Conservation (phyloP, 2,329 filamentous ascomycete species). For the Sporothrix euskadiensis region DNA sequence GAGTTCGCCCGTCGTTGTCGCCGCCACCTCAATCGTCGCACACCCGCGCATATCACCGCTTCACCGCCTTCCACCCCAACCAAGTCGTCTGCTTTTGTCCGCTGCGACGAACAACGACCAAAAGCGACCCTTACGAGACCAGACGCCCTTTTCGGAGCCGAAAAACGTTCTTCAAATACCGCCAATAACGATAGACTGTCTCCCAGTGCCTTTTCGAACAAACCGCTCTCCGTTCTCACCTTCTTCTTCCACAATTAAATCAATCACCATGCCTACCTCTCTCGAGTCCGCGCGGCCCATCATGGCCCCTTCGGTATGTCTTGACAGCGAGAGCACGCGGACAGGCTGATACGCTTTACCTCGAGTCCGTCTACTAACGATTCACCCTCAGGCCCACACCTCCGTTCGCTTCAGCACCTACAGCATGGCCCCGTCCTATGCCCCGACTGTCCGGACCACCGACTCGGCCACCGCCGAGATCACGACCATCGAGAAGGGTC, state of each 20-base stretch:
- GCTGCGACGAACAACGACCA: background rate
- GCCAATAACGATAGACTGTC: background rate
- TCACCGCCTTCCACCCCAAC: slow-evolving; percentile 9
- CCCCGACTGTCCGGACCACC: slow-evolving; percentile 54
- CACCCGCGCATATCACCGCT: background rate
- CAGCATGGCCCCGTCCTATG: slow-evolving; percentile 62
- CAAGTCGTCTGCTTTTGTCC: background rate
- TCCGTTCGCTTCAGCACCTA: slow-evolving; percentile 62
- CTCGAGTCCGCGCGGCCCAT: slow-evolving; percentile 62
- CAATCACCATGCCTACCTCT: slow-evolving; percentile 54
- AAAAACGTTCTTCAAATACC: background rate
- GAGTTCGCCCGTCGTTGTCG: background rate
- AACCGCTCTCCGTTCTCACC: background rate
- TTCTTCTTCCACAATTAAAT: background rate
- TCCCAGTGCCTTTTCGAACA: background rate
- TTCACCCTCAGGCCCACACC: slow-evolving; percentile 49
- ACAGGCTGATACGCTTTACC: too few relatives aligned
- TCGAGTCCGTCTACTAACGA: background rate
- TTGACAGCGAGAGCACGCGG: background rate
- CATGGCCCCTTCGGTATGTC: slow-evolving; percentile 63
- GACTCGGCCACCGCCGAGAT: slow-evolving; percentile 61
- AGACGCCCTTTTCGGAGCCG: background rate
- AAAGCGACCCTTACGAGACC: background rate
- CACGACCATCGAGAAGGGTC: slow-evolving; percentile 71
- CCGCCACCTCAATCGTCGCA: background rate